Percentiles rank a stretch among this genome's conserved stretches.
Conservation (phyloP, 352 stramenopile species). For the Globisporangium canariense region DNA sequence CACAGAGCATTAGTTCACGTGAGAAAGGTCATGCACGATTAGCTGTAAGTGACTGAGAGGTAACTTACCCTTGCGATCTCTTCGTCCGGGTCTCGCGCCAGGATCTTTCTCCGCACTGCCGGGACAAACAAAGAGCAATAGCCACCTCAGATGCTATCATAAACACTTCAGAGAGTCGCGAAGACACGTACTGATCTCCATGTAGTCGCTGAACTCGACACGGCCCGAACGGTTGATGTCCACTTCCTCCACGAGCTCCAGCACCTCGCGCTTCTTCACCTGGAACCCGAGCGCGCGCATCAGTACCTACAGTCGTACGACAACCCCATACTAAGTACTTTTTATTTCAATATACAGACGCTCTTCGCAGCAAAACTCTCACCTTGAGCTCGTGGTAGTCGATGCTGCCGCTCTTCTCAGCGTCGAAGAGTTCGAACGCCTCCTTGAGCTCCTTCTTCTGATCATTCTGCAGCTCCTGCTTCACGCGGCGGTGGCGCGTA, state of each 20-base stretch:
- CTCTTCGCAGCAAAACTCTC: background rate
- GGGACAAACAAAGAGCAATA: background rate
- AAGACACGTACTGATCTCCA: conserved; percentile 80
- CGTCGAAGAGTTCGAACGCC: conserved; percentile 93
- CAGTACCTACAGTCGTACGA: conserved; percentile 37
- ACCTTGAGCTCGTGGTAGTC: conserved; percentile 95
- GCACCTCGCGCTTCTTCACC: conserved; percentile 87
- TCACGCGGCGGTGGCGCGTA: conserved; percentile 34
- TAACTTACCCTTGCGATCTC: conserved; percentile 86
- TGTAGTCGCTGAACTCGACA: conserved; percentile 90
- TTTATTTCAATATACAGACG: background rate
- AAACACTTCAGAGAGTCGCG: background rate
- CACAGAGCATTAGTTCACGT: background rate
- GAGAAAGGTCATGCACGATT: background rate
- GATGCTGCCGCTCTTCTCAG: conserved; percentile 86
- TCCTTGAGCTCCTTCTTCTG: conserved; percentile 90
- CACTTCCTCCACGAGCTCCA: conserved; percentile 87
- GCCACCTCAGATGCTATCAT: too few relatives aligned
- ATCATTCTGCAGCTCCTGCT: conserved; percentile 74
- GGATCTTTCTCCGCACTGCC: conserved; percentile 74
- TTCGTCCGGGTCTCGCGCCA: conserved; percentile 88
- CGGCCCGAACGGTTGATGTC: conserved; percentile 81
- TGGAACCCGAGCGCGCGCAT: conserved; percentile 93
- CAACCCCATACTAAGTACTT: background rate
- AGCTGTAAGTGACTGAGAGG: background rate